These are phyloP conservation scores for Mortierella alpina DNA, from an alignment of 192 early-diverging fungal genomes.

Conservation along the genomic window DNA sequence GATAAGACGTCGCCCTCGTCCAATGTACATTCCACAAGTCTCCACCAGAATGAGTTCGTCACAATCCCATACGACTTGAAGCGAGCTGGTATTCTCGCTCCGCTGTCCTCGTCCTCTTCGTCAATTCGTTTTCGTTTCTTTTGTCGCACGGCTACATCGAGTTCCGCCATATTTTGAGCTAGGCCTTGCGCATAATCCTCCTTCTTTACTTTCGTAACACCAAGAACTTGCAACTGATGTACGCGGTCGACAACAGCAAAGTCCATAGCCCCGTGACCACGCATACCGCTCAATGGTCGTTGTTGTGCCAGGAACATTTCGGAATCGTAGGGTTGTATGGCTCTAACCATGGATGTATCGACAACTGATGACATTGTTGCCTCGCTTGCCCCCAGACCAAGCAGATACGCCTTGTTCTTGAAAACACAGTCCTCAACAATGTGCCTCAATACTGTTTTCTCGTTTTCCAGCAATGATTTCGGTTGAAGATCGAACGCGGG, in stretches of 20 bases:
- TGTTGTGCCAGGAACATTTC: constrained; percentile 14
- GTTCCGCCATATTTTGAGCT: constrained; percentile 21
- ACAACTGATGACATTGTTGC: constrained; percentile 5
- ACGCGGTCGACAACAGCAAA: constrained; percentile 13
- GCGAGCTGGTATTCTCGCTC: constrained; percentile 9
- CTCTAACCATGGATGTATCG: constrained; percentile 8
- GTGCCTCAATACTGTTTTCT: not conserved
- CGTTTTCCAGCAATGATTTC: not conserved
- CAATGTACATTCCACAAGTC: constrained; percentile 18
- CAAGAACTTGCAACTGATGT: constrained; percentile 10
- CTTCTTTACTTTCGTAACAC: constrained; percentile 14
- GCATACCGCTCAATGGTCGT: constrained; percentile 3
- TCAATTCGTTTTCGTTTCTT: constrained; percentile 20
- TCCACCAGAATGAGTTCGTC: constrained; percentile 26
- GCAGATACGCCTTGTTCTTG: constrained; percentile 8
- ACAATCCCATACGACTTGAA: constrained; percentile 26
- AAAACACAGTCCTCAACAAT: constrained; percentile 1
- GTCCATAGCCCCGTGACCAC: constrained; percentile 8
- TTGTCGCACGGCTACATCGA: constrained; percentile 28
- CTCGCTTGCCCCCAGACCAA: not conserved
- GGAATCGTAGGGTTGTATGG: not conserved
- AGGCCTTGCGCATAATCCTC: constrained; percentile 12
- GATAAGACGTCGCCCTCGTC: constrained; percentile 8
- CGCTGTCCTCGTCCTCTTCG: not conserved
- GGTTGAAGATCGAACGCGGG: not conserved